Evolutionary conservation across 2,329 filamentous ascomycete species (phyloP), one percentile per base, ranked within the genome.

Genomic region (Zymoseptoria crescenta): DNA sequence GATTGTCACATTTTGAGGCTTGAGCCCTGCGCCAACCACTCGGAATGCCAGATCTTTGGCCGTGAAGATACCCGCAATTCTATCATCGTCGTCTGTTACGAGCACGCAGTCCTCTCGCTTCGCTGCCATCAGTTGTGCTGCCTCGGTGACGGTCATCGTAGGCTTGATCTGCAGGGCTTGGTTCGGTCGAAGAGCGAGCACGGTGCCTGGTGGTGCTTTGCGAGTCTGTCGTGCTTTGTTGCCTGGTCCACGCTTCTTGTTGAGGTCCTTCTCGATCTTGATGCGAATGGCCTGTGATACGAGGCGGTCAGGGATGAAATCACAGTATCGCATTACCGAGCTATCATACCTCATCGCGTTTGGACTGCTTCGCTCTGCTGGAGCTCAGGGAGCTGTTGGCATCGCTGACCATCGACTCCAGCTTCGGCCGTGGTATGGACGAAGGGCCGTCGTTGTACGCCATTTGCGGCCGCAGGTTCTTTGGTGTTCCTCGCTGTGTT

Each of bases 1-100:
- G 73, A 99, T 96, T 21, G 91, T 96, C 68, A 97, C 85, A 72
- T 87, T 90, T 74, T 85, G 87, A 30, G 94, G 89, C 79, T 96
- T 96, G 70, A 92, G 82, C 28, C 94, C 94, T 58, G 87, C 85
- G 58, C 93, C 94, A 27, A 99, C 93, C 9, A 99, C 94, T 59
- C 94, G 87, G 80, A 97, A 99, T 19, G 94, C 94, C 72, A 99
- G 81, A 80, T 99, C 94, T 80, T 99, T 99, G 66, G 94, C 94
- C 0, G 94, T 99, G 75, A 99, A 99, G 74, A 99, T 99, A 77
- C 94, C 94, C 51, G 94, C 90, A 76, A 99, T 99, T 52, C 94
- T 85, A 71, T 99, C 94, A 75, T 99, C 92, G 65, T 97, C 93
- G 74, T 99, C 94, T 49, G 94, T 99, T 24, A 99, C 94, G 62